phyloP scores from a whole-genome alignment of 306 rosid genomes.

The Cotoneaster glaucophyllus region DNA sequence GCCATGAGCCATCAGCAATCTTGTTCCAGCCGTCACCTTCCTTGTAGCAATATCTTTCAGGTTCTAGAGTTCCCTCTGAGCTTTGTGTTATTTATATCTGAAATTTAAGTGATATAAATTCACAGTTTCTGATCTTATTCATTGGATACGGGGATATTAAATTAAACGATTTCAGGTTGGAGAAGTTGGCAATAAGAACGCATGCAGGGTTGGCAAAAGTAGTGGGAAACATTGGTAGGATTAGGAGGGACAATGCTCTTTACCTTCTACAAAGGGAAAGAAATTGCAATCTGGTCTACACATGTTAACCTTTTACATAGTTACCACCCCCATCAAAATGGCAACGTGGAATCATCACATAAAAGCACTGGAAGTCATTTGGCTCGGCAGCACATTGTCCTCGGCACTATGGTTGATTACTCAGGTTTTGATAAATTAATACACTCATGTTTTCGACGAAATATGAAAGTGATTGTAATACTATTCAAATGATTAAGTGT shows the following conservation, averaged over 20 bases:
- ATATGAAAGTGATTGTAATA: no score
- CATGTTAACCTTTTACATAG: constrained; percentile 36
- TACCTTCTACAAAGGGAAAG: constrained; percentile 42
- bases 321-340: neutral
- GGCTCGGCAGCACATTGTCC: neutral
- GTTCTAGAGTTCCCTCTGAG: neutral
- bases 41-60: constrained; percentile 5
- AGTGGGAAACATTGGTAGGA: constrained; percentile 41
- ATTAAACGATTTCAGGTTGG: constrained; percentile 22
- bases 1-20: constrained; percentile 6
- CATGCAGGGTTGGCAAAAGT: constrained; percentile 44
- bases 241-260: constrained; percentile 61
- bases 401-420: constrained; percentile 27
- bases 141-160: neutral
- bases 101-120: no score
- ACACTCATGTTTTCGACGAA: no score
- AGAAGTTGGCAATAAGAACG: constrained; percentile 23
- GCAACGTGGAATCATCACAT: neutral
- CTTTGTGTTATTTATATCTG: no score
- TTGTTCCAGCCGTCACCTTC: constrained; percentile 20
- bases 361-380: neutral
- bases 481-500: no score
- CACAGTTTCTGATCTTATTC: neutral
- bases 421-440: constrained; percentile 17
- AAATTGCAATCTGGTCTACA: constrained; percentile 31